A percentile compares a stretch with the other conserved stretches of the same genome.
Evolutionary conservation across 164 flowering plant species (phyloP).

Genomic region (Umbilicus rupestris): DNA sequence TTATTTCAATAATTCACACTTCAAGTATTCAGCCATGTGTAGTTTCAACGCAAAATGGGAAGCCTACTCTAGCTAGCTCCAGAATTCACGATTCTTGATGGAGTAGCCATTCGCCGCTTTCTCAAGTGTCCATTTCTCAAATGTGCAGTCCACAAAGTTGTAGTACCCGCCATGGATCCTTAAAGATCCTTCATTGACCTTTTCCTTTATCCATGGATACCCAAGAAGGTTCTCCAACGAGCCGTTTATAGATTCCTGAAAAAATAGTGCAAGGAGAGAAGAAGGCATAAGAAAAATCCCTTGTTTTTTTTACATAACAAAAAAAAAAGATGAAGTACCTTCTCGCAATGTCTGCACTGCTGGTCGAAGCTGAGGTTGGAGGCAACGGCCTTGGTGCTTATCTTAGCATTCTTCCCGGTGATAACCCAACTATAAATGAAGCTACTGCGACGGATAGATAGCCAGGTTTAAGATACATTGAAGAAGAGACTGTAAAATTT

Average conservation of each 20-base stretch:
- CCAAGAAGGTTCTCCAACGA: slow-evolving; percentile 62
- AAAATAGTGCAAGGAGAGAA: neutral
- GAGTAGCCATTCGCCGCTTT: slow-evolving; percentile 18
- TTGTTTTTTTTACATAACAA: too few relatives aligned
- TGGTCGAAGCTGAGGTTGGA: slow-evolving; percentile 66
- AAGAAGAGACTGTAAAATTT: neutral
- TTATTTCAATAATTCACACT: too few relatives aligned
- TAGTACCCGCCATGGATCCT: slow-evolving; percentile 90
- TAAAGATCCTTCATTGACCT: slow-evolving; percentile 44
- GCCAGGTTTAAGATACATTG: neutral
- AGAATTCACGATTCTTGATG: slow-evolving; percentile 37
- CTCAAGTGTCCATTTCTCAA: slow-evolving; percentile 84
- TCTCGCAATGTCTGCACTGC: slow-evolving; percentile 90
- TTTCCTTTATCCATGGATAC: slow-evolving; percentile 88
- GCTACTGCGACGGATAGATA: slow-evolving; percentile 33
- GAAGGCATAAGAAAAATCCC: neutral
- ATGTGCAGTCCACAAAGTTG: slow-evolving; percentile 70
- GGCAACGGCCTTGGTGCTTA: slow-evolving; percentile 45
- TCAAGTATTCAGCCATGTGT: too few relatives aligned
- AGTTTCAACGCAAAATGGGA: too few relatives aligned
- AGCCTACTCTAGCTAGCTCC: slow-evolving; percentile 27
- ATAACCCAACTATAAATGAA: slow-evolving; percentile 71
- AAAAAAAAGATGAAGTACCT: slow-evolving; percentile 37
- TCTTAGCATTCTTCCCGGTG: slow-evolving; percentile 55
- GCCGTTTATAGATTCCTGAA: slow-evolving; percentile 73